Conservation (phyloP, 345 rosid genomes). For the Aurinia saxatilis region DNA sequence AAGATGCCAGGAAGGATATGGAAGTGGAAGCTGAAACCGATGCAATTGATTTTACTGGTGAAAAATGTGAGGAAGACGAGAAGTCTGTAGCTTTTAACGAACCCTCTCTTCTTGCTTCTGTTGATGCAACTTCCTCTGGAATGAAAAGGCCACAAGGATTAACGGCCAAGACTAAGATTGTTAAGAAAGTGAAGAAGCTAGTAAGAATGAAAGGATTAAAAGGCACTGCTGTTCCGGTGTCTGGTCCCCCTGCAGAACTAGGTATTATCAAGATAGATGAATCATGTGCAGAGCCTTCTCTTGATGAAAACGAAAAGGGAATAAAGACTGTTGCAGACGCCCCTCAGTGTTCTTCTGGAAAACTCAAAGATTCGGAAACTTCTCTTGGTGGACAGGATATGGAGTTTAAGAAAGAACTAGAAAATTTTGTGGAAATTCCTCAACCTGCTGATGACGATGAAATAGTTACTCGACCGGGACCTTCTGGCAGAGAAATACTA, state of each 20-base stretch:
- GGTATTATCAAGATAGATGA: neutral
- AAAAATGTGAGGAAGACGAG: neutral
- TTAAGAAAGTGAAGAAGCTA: conserved; percentile 10
- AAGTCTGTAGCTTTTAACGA: neutral
- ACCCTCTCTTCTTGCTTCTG: neutral
- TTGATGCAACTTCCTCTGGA: conserved; percentile 15
- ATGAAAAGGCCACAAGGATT: neutral
- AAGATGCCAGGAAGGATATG: neutral
- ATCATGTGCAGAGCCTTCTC: conserved; percentile 3
- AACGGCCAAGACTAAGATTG: neutral
- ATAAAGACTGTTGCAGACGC: conserved; percentile 10
- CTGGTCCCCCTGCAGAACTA: conserved; percentile 8
- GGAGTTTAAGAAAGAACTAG: neutral
- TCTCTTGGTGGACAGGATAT: conserved; percentile 11
- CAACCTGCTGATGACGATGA: neutral
- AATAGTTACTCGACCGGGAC: neutral
- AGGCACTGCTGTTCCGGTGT: conserved; percentile 12
- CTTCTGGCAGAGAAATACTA: neutral
- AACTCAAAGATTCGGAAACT: conserved; percentile 6
- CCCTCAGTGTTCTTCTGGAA: neutral
- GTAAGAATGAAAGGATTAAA: neutral
- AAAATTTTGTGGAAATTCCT: neutral
- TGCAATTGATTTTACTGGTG: conserved; percentile 1
- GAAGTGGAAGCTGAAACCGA: neutral
- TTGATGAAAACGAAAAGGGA: conserved; percentile 7